A percentile compares a stretch with the other conserved stretches of the same genome.
Evolutionary conservation across 176 grass and related monocot species (phyloP).

Genomic region (Cocos nucifera): DNA sequence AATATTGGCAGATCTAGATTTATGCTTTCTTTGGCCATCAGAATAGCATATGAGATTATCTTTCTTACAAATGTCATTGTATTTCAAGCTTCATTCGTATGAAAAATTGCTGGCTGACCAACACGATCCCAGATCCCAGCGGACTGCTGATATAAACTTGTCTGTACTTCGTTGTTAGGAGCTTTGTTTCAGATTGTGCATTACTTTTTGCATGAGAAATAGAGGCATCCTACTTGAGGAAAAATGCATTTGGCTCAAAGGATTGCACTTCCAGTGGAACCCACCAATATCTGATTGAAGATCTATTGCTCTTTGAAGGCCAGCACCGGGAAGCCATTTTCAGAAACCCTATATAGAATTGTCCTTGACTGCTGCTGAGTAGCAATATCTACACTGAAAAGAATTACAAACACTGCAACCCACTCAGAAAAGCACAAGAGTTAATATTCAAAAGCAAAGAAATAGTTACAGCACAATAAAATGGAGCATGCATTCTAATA

Average conservation of each 20-base stretch:
- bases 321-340: conserved; percentile 46
- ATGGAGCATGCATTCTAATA: no score
- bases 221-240: conserved; percentile 20
- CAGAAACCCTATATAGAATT: background rate
- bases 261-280: conserved; percentile 34
- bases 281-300: conserved; percentile 41
- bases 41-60: conserved; percentile 25
- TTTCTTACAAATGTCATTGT: conserved; percentile 26
- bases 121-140: conserved; percentile 63
- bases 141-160: conserved; percentile 42
- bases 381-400: no score
- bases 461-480: no score
- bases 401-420: no score
- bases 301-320: conserved; percentile 39
- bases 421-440: no score
- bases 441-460: no score
- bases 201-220: conserved; percentile 18
- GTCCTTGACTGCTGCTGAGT: no score
- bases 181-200: conserved; percentile 32
- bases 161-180: conserved; percentile 32
- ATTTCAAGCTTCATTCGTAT: conserved; percentile 27
- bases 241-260: conserved; percentile 30
- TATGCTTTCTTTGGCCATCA: conserved; percentile 25
- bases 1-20: conserved; percentile 6
- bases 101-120: conserved; percentile 31